Evolutionary conservation across 164 flowering plant species (phyloP).

Genomic region (Liriodendron chinense): DNA sequence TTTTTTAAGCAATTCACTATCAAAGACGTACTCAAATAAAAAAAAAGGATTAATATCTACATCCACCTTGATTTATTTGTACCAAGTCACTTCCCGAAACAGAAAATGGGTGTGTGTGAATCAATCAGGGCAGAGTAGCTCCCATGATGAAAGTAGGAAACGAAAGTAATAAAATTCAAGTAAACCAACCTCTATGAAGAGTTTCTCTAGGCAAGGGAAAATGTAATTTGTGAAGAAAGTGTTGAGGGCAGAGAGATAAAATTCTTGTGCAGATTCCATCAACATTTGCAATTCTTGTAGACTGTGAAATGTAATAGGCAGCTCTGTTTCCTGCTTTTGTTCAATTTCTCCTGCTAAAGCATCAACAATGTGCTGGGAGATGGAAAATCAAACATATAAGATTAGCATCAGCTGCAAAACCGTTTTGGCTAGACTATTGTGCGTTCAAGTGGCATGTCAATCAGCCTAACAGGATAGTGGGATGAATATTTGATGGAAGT

Average conservation of each 20-base stretch:
- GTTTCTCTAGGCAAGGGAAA: constrained; percentile 7
- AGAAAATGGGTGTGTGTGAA: too few species aligned
- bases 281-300: constrained; percentile 14
- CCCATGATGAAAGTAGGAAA: too few species aligned
- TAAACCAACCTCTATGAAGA: constrained; percentile 16
- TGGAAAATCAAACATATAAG: neutral
- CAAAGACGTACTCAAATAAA: too few species aligned
- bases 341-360: neutral
- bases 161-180: neutral
- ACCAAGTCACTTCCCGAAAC: too few species aligned
- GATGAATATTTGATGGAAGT: too few species aligned
- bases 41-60: too few species aligned
- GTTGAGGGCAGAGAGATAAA: neutral
- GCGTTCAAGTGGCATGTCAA: too few species aligned
- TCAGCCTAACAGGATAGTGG: too few species aligned
- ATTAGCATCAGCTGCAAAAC: neutral
- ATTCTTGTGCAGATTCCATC: neutral
- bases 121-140: neutral
- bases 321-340: neutral
- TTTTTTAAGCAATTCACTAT: too few species aligned
- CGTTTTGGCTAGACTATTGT: neutral
- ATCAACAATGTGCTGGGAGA: neutral
- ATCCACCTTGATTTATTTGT: too few species aligned
- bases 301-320: constrained; percentile 10
- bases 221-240: constrained; percentile 6